Conservation (phyloP, 176 grass and related monocot species). For the Bonia amplexicaulis region DNA sequence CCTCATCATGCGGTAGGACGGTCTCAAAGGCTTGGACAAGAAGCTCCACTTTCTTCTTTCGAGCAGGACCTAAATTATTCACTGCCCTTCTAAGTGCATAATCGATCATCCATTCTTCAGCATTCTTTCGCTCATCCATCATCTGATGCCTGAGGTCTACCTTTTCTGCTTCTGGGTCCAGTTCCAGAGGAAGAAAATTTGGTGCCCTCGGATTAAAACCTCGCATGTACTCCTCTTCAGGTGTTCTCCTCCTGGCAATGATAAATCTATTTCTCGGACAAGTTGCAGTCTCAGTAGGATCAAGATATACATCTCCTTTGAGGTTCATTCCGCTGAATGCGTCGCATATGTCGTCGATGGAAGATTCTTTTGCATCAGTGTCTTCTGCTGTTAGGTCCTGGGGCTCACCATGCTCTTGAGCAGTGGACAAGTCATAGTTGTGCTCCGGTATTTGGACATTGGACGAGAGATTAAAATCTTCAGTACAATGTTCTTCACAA, state of each 20-base stretch:
- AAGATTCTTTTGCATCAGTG: conserved; percentile 11
- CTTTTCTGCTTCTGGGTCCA: conserved; percentile 73
- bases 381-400: conserved; percentile 6
- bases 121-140: conserved; percentile 86
- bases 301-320: conserved; percentile 49
- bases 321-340: conserved; percentile 50
- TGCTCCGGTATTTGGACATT: background rate
- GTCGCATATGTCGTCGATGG: conserved; percentile 50
- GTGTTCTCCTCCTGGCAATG: conserved; percentile 52
- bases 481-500: conserved; percentile 7
- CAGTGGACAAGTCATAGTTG: background rate
- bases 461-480: background rate
- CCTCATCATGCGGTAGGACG: conserved; percentile 42
- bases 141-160: conserved; percentile 88
- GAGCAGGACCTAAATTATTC: conserved; percentile 54
- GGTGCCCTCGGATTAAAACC: conserved; percentile 75
- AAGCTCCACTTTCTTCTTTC: conserved; percentile 87
- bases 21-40: conserved; percentile 94
- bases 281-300: conserved; percentile 32
- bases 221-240: conserved; percentile 61
- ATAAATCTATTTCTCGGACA: conserved; percentile 37
- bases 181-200: conserved; percentile 70
- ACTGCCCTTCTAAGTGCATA: conserved; percentile 67
- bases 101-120: conserved; percentile 97
- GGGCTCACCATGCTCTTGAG: background rate